Conservation (phyloP, 164 flowering plant genomes). For the Umbilicus rupestris region DNA sequence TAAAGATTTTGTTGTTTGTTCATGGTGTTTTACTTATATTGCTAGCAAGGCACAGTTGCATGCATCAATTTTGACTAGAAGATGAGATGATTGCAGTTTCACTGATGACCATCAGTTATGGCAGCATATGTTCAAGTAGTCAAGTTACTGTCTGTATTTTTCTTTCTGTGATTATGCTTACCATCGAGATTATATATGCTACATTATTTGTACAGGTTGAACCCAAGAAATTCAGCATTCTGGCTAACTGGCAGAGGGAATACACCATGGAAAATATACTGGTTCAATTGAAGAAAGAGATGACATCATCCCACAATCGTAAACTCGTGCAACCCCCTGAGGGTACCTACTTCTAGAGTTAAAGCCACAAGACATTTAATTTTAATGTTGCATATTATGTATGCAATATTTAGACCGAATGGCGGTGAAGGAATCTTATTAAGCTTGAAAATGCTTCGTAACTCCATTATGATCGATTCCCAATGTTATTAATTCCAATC, state of each 20-base stretch:
- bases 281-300: not conserved
- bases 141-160: not conserved
- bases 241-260: not conserved
- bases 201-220: not conserved
- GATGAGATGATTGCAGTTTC: too few relatives aligned
- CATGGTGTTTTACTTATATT: too few relatives aligned
- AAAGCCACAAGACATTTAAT: too few relatives aligned
- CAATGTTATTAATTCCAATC: not conserved
- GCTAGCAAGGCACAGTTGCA: too few relatives aligned
- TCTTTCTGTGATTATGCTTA: not conserved
- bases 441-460: not conserved
- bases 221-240: not conserved
- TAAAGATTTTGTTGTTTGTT: too few relatives aligned
- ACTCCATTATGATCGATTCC: not conserved
- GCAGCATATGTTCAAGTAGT: not conserved
- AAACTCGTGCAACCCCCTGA: conserved; percentile 6
- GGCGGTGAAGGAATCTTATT: not conserved
- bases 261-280: conserved; percentile 4
- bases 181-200: too few relatives aligned
- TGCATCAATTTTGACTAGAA: too few relatives aligned
- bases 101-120: not conserved
- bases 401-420: not conserved
- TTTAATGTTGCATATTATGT: too few relatives aligned
- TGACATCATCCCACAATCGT: not conserved
- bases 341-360: not conserved